These are phyloP conservation scores for Pezicula neosporulosa DNA, from an alignment of 2,329 filamentous ascomycete genomes.

Conservation along the genomic window DNA sequence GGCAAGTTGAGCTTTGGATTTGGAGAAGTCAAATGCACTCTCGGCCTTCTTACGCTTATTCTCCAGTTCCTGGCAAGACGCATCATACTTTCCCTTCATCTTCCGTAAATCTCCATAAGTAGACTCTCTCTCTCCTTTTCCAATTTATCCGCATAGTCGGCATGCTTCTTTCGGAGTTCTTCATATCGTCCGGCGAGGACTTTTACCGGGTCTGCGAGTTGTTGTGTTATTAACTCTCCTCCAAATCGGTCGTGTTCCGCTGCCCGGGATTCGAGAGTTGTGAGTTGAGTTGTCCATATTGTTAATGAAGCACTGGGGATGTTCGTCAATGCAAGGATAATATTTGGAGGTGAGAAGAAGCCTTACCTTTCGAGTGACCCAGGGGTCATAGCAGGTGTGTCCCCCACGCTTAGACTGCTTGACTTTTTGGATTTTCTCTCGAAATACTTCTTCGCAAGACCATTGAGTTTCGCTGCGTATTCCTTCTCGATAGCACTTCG, in stretches of 20 bases:
- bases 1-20: conserved; percentile 82
- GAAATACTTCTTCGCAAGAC: conserved; percentile 91
- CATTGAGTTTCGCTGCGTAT: conserved; percentile 83
- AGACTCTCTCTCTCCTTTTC: conserved; percentile 82
- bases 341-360: neutral
- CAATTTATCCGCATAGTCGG: conserved; percentile 83
- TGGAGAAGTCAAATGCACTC: conserved; percentile 80
- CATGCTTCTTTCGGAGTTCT: conserved; percentile 86
- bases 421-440: conserved; percentile 95
- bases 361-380: conserved; percentile 85
- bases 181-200: conserved; percentile 73
- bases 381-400: conserved; percentile 87
- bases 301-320: conserved; percentile 78
- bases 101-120: conserved; percentile 86
- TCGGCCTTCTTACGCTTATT: conserved; percentile 92
- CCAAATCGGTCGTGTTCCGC: conserved; percentile 85
- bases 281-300: conserved; percentile 93
- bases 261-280: conserved; percentile 82
- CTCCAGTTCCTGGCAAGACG: conserved; percentile 90
- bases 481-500: conserved; percentile 94
- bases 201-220: conserved; percentile 85
- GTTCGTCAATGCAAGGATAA: neutral
- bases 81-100: conserved; percentile 89
- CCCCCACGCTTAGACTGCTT: conserved; percentile 84
- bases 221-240: conserved; percentile 70